Evolutionary conservation across 202 grass and related monocot genomes (phyloP).

Genomic region (Cymbopogon flexuosus): DNA sequence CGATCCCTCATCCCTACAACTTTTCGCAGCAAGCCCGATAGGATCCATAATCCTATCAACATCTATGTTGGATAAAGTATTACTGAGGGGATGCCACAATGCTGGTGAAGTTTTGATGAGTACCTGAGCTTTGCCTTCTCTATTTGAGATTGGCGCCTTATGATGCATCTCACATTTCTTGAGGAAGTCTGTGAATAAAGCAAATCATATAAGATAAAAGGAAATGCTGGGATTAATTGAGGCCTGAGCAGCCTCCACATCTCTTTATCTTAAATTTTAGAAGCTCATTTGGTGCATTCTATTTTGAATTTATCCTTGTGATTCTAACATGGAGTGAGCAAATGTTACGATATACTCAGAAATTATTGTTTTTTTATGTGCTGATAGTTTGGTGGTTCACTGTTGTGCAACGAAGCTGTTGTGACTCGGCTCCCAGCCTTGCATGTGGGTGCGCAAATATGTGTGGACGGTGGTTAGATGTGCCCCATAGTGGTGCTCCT

Average conservation of each 20-base stretch:
- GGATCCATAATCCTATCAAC: too few relatives aligned
- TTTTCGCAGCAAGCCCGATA: too few relatives aligned
- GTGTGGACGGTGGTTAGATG: not conserved
- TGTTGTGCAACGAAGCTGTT: not conserved
- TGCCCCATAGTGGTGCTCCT: not conserved
- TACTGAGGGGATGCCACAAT: not conserved
- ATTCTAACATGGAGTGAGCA: not conserved
- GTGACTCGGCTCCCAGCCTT: not conserved
- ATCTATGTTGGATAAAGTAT: not conserved
- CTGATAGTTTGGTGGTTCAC: not conserved
- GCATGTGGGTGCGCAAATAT: not conserved
- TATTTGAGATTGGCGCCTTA: not conserved
- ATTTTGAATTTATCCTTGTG: not conserved
- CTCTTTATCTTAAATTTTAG: constrained; percentile 13
- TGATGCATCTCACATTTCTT: not conserved
- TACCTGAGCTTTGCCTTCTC: not conserved
- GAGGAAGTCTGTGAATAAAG: not conserved
- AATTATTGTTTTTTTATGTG: not conserved
- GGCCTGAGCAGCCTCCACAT: not conserved
- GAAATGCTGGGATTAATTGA: not conserved
- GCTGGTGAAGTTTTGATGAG: not conserved
- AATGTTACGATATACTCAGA: constrained; percentile 6
- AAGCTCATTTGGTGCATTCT: not conserved
- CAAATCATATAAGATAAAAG: not conserved
- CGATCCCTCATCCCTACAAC: too few relatives aligned